Evolutionary conservation across 148 eudicot species (phyloP).

Genomic region (Limonium bicolor): DNA sequence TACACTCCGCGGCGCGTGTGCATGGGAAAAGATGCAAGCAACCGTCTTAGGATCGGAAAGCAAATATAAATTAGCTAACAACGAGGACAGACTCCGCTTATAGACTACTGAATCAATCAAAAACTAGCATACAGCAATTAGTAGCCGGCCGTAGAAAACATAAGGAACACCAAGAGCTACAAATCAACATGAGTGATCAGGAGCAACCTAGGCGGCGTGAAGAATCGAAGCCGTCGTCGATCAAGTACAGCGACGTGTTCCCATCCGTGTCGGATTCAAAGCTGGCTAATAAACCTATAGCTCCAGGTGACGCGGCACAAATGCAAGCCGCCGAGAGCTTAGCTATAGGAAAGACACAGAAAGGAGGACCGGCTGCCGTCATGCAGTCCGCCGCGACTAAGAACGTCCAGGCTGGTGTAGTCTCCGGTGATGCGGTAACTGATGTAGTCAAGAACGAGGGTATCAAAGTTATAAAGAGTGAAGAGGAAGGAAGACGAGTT

Average conservation of each 20-base stretch:
- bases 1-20: too few relatives aligned
- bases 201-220: slow-evolving; percentile 1
- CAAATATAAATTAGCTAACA: too few relatives aligned
- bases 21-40: too few relatives aligned
- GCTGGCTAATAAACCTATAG: slow-evolving; percentile 24
- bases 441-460: slow-evolving; percentile 7
- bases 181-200: too few relatives aligned
- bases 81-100: too few relatives aligned
- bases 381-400: slow-evolving; percentile 45
- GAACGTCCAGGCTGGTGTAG: slow-evolving; percentile 25
- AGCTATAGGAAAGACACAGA: slow-evolving; percentile 22
- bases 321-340: slow-evolving; percentile 47
- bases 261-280: slow-evolving; percentile 27
- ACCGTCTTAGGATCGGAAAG: too few relatives aligned
- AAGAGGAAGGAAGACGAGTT: background rate
- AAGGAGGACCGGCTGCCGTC: slow-evolving; percentile 42
- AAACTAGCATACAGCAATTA: too few relatives aligned
- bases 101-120: too few relatives aligned
- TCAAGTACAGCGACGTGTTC: slow-evolving; percentile 48
- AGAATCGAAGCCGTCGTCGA: slow-evolving; percentile 4
- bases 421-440: slow-evolving; percentile 13
- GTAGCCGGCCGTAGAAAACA: too few relatives aligned
- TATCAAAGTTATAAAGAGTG: background rate
- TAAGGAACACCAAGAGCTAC: too few relatives aligned
- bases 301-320: slow-evolving; percentile 38